Evolutionary conservation across 2,329 filamentous ascomycete species (phyloP).

Genomic region (Pseudogymnoascus sp.): DNA sequence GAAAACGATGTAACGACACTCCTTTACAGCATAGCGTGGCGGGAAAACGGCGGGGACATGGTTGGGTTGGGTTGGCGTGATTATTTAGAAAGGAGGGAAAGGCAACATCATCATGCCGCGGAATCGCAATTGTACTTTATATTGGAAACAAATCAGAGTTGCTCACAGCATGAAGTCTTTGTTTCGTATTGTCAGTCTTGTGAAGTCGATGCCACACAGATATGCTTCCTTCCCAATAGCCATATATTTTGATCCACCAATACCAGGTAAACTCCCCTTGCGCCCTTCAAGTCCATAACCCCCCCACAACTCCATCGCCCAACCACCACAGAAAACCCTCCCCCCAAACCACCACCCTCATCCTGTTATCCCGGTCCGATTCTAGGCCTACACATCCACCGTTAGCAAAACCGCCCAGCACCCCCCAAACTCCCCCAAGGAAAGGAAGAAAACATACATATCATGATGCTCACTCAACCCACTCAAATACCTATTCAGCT

Average conservation of each 20-base stretch:
- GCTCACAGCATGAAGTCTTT: background rate
- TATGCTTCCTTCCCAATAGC: background rate
- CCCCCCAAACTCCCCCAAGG: background rate
- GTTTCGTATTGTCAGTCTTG: background rate
- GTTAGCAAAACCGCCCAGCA: constrained; percentile 1
- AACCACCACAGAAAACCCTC: background rate
- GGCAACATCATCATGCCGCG: background rate
- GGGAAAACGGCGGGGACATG: too few relatives aligned
- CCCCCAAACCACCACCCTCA: background rate
- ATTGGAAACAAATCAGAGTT: background rate
- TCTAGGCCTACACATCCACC: constrained; percentile 35
- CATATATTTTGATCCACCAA: background rate
- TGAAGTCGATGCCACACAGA: background rate
- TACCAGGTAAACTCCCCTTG: background rate
- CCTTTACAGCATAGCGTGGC: background rate
- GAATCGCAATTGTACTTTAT: background rate
- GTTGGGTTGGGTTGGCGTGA: background rate
- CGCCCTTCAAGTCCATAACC: background rate
- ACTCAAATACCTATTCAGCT: constrained; percentile 88
- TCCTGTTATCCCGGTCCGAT: constrained; percentile 47
- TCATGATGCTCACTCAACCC: constrained; percentile 95
- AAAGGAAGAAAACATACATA: constrained; percentile 50
- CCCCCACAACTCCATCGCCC: background rate
- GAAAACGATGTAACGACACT: constrained; percentile 1
- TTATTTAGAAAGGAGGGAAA: background rate